A percentile compares a stretch with the other conserved stretches of the same genome.
Conservation (phyloP, 73 alveolate species). For the Paramecium primaurelia region DNA sequence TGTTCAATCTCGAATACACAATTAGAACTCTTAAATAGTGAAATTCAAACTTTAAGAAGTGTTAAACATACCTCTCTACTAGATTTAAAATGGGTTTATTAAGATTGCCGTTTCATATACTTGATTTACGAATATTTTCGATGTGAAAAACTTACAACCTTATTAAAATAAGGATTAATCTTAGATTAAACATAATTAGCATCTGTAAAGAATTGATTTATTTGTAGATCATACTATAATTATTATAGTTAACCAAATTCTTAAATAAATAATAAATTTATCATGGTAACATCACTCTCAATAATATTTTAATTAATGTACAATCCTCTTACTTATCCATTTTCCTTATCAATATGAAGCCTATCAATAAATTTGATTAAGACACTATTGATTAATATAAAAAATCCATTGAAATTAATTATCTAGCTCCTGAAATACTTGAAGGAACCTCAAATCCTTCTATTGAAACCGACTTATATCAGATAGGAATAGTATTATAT, state of each 20-base stretch:
- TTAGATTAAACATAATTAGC: background rate
- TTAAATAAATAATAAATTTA: background rate
- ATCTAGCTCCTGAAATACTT: background rate
- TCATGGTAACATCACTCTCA: slow-evolving; percentile 26
- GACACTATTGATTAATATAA: background rate
- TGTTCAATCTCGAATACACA: background rate
- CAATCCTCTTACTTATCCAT: background rate
- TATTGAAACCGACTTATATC: background rate
- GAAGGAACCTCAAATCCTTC: background rate
- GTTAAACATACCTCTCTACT: background rate
- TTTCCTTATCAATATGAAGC: background rate
- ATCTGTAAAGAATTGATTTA: background rate
- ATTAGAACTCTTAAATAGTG: background rate
- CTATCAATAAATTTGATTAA: background rate
- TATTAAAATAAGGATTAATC: background rate
- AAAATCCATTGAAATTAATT: background rate
- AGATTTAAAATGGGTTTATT: slow-evolving; percentile 32
- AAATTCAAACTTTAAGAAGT: slow-evolving; percentile 25
- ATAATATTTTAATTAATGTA: background rate
- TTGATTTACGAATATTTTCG: slow-evolving; percentile 6
- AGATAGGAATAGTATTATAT: background rate
- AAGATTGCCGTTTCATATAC: background rate
- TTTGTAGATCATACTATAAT: background rate
- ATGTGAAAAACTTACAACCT: background rate
- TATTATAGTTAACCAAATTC: background rate